phyloP scores from a whole-genome alignment of 495 filamentous ascomycete species.

The Penicillium crystallinum region DNA sequence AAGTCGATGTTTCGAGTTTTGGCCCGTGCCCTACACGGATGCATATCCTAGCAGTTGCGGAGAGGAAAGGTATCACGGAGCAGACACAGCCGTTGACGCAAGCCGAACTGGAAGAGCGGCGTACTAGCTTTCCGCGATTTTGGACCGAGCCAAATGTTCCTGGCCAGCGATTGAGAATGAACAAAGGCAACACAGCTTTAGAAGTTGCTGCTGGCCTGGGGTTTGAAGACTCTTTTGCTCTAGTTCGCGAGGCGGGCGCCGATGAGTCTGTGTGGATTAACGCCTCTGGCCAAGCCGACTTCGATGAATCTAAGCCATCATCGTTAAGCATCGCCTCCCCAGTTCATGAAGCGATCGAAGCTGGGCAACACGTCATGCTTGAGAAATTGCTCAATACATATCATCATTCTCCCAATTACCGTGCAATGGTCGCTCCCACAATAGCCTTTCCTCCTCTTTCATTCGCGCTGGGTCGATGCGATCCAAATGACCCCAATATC shows the following conservation, averaged over 20 bases:
- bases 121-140: slow-evolving; percentile 11
- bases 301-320: background rate
- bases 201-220: slow-evolving; percentile 9
- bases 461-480: background rate
- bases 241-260: background rate
- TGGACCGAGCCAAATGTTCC: slow-evolving; percentile 18
- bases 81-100: slow-evolving; percentile 5
- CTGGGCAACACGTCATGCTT: background rate
- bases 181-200: slow-evolving; percentile 3
- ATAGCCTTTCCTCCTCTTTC: background rate
- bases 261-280: background rate
- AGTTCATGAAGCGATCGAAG: background rate
- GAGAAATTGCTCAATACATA: background rate
- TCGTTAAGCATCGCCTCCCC: background rate
- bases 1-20: background rate
- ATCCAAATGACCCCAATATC: background rate
- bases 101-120: slow-evolving; percentile 12
- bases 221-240: background rate
- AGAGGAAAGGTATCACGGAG: background rate
- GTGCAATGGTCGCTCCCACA: background rate
- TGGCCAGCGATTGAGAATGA: slow-evolving; percentile 3
- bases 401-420: background rate
- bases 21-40: background rate
- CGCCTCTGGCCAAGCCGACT: background rate
- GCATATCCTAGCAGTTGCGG: background rate